Evolutionary conservation across 2,329 filamentous ascomycete genomes (phyloP), one percentile per base, ranked within the genome.

Genomic region (Aspergillus tubingensis): DNA sequence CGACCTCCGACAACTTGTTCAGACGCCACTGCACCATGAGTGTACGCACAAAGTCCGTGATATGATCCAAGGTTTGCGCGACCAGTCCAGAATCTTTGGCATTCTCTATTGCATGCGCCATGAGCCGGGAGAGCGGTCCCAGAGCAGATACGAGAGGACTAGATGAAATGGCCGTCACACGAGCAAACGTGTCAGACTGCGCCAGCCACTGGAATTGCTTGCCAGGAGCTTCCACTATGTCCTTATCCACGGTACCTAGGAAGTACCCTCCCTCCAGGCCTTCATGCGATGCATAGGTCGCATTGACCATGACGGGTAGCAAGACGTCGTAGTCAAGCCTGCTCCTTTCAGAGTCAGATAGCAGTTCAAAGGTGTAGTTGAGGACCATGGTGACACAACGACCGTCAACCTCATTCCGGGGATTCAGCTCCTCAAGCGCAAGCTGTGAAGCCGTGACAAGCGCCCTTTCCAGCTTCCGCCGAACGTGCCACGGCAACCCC

Each of bases 261-360:
- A 96, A 94, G 64, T 90, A 88, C 0, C 88, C 91, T 17, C 88
- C 86, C 65, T 89, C 85, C 54, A 96, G 87, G 1, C 92, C 92
- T 69, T 93, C 89, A 0, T 81, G 82, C 0, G 86, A 87, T 44
- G 88, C 88, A 6, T 88, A 88, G 8, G 91, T 84, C 0, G 89
- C 85, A 56, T 86, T 85, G 36, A 91, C 80, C 39, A 90, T 79
- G 0, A 91, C 80, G 0, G 91, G 91, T 8, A 96, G 80, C 19
- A 96, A 79, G 8, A 81, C 77, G 66, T 92, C 85, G 74, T 88
- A 89, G 68, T 92, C 81, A 41, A 96, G 72, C 50, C 82, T 78
- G 5, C 77, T 75, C 64, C 83, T 83, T 59, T 88, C 83, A 3
- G 77, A 74, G 54, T 88, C 84, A 0, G 88, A 86, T 7, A 96